Conservation (phyloP, 2,329 filamentous ascomycete genomes). For the Fusarium pseudoanthophilum region DNA sequence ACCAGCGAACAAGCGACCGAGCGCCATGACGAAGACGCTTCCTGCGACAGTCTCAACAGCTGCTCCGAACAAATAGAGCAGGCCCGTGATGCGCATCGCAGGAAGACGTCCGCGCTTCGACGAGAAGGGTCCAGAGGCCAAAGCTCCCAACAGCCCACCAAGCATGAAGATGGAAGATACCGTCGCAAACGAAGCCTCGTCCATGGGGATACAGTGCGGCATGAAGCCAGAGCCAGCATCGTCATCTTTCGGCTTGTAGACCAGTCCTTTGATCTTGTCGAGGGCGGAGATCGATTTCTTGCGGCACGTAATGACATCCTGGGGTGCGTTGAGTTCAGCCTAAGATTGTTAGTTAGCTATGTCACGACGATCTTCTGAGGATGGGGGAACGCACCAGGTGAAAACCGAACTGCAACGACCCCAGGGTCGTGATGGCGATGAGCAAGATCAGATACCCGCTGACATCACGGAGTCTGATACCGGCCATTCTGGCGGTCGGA, state of each 20-base stretch:
- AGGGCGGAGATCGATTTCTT: conserved; percentile 58
- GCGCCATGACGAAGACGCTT: conserved; percentile 72
- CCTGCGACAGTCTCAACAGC: conserved; percentile 77
- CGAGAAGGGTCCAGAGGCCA: conserved; percentile 82
- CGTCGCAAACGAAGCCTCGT: conserved; percentile 80
- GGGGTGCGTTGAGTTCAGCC: conserved; percentile 95
- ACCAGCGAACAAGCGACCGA: conserved; percentile 83
- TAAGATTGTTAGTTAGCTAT: conserved; percentile 25
- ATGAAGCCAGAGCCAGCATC: conserved; percentile 51
- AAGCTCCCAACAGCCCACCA: conserved; percentile 85
- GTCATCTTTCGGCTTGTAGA: conserved; percentile 38
- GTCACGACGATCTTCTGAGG: neutral
- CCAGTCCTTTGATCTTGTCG: conserved; percentile 43
- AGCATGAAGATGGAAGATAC: conserved; percentile 92
- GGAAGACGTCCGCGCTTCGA: conserved; percentile 79
- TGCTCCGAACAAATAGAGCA: conserved; percentile 82
- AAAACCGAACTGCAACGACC: conserved; percentile 93
- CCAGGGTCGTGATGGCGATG: conserved; percentile 80
- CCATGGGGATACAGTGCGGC: conserved; percentile 90
- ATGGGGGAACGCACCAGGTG: conserved; percentile 74
- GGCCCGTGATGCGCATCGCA: conserved; percentile 79
- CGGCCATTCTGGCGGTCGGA: conserved; percentile 45
- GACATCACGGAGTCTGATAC: conserved; percentile 57
- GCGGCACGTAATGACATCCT: conserved; percentile 91
- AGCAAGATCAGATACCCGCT: conserved; percentile 83